A percentile compares a stretch with the other conserved stretches of the same genome.
Conservation (phyloP, 2,329 filamentous ascomycete species). For the Pyrenochaeta sp. region DNA sequence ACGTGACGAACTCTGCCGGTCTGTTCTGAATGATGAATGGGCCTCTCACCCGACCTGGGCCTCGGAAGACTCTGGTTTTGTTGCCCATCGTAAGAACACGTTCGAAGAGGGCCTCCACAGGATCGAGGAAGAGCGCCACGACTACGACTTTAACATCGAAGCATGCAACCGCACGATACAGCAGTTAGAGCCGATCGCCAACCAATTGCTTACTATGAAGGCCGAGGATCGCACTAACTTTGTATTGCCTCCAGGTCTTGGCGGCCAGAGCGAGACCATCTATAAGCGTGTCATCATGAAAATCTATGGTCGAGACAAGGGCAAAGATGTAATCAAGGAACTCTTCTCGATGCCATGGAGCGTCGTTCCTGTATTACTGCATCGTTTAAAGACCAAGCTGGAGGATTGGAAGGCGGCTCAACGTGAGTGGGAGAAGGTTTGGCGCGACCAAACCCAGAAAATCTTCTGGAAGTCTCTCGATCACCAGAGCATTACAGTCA, state of each 20-base stretch:
- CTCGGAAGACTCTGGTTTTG: conserved; percentile 96
- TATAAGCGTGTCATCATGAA: conserved; percentile 98
- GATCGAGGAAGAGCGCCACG: conserved; percentile 97
- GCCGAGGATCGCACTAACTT: conserved; percentile 75
- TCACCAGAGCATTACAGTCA: conserved; percentile 92
- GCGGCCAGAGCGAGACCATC: conserved; percentile 93
- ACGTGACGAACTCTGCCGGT: conserved; percentile 91
- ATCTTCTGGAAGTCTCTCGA: conserved; percentile 97
- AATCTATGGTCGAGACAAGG: conserved; percentile 86
- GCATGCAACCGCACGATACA: conserved; percentile 94
- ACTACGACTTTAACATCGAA: conserved; percentile 99
- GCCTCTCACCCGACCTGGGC: conserved; percentile 99
- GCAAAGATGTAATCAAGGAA: conserved; percentile 84
- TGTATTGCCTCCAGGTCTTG: conserved; percentile 81
- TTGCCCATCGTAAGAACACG: conserved; percentile 95
- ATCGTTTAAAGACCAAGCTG: conserved; percentile 91
- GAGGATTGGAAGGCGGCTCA: conserved; percentile 98
- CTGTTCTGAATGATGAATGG: conserved; percentile 97
- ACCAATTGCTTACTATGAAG: conserved; percentile 84
- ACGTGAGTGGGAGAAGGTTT: conserved; percentile 99
- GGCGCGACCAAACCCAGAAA: conserved; percentile 92
- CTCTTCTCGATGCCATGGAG: conserved; percentile 85
- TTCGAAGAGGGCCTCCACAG: conserved; percentile 94
- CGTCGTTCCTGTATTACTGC: conserved; percentile 87
- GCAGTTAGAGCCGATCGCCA: conserved; percentile 90